phyloP scores from a whole-genome alignment of 768 basidiomycete species.

The Kwoniella heveanensis region DNA sequence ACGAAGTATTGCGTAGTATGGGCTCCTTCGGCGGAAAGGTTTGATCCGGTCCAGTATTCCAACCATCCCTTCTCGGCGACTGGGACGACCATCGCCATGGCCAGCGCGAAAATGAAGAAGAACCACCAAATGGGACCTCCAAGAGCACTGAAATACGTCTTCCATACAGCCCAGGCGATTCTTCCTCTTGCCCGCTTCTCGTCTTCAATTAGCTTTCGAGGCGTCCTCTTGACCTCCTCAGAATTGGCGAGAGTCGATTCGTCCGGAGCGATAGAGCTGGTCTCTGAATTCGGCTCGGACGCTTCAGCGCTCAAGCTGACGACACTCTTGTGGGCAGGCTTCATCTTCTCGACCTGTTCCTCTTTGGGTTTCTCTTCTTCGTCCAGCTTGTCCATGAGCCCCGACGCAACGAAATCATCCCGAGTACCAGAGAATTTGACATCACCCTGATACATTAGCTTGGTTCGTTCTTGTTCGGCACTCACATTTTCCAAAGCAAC shows the following conservation, averaged over 20 bases:
- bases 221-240: conserved; percentile 60
- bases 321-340: conserved; percentile 35
- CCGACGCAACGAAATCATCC: conserved; percentile 68
- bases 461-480: conserved; percentile 2
- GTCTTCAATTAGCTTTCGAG: conserved; percentile 80
- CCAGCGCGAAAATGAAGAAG: conserved; percentile 62
- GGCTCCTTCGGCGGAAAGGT: conserved; percentile 51
- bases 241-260: conserved; percentile 30
- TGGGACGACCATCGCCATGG: conserved; percentile 66
- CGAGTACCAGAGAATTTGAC: conserved; percentile 71
- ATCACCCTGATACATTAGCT: conserved; percentile 61
- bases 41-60: conserved; percentile 62
- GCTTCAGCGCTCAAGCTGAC: conserved; percentile 33
- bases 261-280: conserved; percentile 59
- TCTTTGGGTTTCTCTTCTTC: conserved; percentile 31
- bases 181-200: conserved; percentile 70
- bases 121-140: conserved; percentile 56
- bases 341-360: conserved; percentile 26
- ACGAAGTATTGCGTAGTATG: conserved; percentile 66
- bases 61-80: conserved; percentile 72
- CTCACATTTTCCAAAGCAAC: conserved; percentile 59
- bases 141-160: conserved; percentile 60
- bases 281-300: conserved; percentile 56
- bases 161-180: conserved; percentile 70
- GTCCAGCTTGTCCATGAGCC: conserved; percentile 67